These are phyloP conservation scores for Phytophthora citrophthora DNA, from an alignment of 352 stramenopile species.

Conservation along the genomic window DNA sequence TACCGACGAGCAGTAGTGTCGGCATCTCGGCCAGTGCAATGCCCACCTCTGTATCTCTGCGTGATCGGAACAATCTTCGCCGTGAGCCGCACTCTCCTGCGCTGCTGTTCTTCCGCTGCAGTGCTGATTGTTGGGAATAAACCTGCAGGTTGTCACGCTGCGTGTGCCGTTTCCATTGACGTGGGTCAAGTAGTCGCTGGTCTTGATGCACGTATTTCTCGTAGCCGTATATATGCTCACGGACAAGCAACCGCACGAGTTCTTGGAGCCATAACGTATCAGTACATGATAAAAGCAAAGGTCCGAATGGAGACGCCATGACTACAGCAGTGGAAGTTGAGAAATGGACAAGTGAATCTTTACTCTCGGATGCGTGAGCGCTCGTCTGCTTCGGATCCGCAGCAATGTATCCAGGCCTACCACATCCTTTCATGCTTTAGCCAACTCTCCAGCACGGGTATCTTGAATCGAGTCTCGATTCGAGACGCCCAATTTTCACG, in stretches of 20 bases:
- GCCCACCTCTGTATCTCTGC: constrained; percentile 11
- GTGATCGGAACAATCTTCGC: constrained; percentile 10
- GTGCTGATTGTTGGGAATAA: constrained; percentile 18
- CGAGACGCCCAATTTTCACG: constrained; percentile 13
- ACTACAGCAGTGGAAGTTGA: constrained; percentile 10
- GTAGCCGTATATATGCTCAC: constrained; percentile 24
- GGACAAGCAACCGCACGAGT: constrained; percentile 27
- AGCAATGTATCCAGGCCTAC: constrained; percentile 10
- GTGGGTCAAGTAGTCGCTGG: constrained; percentile 17
- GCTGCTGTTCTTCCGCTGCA: constrained; percentile 15
- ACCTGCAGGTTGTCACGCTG: constrained; percentile 30
- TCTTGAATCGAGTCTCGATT: no score
- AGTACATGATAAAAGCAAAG: constrained; percentile 23
- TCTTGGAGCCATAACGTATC: constrained; percentile 30
- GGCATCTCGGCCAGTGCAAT: constrained; percentile 24
- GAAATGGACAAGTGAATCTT: constrained; percentile 13
- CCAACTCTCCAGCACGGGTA: constrained; percentile 8
- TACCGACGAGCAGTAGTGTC: constrained; percentile 36
- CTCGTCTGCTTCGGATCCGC: constrained; percentile 18
- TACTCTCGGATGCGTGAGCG: neutral
- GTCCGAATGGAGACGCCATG: constrained; percentile 27
- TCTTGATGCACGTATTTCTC: constrained; percentile 30
- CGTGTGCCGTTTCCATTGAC: constrained; percentile 24
- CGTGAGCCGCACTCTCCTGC: constrained; percentile 1
- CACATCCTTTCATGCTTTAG: constrained; percentile 4